phyloP scores from a whole-genome alignment of 306 rosid species.

The Sicyos edulis region DNA sequence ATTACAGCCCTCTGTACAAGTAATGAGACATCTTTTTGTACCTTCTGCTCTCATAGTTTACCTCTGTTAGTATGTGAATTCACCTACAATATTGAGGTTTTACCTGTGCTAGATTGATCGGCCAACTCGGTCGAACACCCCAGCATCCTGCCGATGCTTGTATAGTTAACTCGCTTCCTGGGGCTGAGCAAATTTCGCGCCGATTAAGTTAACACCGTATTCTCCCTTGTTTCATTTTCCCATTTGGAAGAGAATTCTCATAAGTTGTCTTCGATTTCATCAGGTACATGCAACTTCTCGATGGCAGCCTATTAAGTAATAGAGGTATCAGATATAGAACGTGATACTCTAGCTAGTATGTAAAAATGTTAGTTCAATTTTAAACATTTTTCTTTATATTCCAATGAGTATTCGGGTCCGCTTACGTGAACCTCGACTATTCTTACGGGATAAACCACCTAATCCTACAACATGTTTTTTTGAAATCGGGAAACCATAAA shows the following conservation, averaged over 20 bases:
- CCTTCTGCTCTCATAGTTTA: slow-evolving; percentile 1
- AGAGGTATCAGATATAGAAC: slow-evolving; percentile 6
- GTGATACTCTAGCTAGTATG: not conserved
- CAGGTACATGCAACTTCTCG: slow-evolving; percentile 93
- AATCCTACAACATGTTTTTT: too few relatives aligned
- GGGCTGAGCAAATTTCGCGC: not conserved
- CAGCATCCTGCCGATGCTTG: not conserved
- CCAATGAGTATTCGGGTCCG: too few relatives aligned
- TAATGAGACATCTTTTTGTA: slow-evolving; percentile 9
- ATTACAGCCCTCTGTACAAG: slow-evolving; percentile 20
- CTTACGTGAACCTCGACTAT: too few relatives aligned
- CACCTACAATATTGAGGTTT: slow-evolving; percentile 15
- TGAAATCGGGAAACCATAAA: too few relatives aligned
- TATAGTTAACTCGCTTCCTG: not conserved
- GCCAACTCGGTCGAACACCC: slow-evolving; percentile 3
- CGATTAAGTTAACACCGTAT: slow-evolving; percentile 1
- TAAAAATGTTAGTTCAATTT: not conserved
- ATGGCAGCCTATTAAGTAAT: slow-evolving; percentile 74
- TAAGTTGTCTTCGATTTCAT: slow-evolving; percentile 79
- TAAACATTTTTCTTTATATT: too few relatives aligned
- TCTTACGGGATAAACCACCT: too few relatives aligned
- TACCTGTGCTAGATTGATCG: slow-evolving; percentile 9
- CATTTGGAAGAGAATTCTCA: slow-evolving; percentile 20
- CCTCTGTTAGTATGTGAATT: slow-evolving; percentile 15
- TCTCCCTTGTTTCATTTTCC: not conserved